Evolutionary conservation across 2,329 filamentous ascomycete species (phyloP).

Genomic region (Emergomyces orientalis): DNA sequence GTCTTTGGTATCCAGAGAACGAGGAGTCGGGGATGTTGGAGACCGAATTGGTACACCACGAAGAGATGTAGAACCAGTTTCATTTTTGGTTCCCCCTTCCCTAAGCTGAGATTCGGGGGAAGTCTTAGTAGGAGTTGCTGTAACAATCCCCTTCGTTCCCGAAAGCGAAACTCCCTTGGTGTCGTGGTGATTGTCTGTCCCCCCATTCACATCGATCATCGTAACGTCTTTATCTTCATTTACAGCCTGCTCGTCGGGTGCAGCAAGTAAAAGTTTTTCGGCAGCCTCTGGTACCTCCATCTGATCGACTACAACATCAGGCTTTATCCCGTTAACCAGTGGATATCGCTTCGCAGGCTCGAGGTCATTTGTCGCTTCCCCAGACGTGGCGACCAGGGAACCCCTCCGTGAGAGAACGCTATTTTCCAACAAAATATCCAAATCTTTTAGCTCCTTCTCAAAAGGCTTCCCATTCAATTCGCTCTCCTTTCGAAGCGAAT

Average conservation of each 20-base stretch:
- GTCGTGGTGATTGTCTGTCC: constrained; percentile 3
- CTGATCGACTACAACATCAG: constrained; percentile 12
- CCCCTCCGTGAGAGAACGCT: constrained; percentile 49
- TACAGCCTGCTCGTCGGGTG: neutral
- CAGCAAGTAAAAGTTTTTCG: neutral
- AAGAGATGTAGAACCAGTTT: constrained; percentile 29
- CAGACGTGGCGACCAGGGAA: constrained; percentile 3
- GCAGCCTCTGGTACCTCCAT: neutral
- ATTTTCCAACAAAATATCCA: constrained; percentile 63
- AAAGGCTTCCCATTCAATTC: constrained; percentile 63
- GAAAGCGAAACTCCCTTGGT: neutral
- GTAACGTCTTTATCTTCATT: constrained; percentile 12
- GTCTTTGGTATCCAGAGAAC: constrained; percentile 25
- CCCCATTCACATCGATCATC: constrained; percentile 15
- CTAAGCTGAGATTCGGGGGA: constrained; percentile 13
- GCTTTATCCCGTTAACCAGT: constrained; percentile 23
- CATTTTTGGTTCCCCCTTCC: constrained; percentile 20
- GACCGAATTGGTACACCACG: constrained; percentile 35
- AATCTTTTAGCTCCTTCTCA: constrained; percentile 60
- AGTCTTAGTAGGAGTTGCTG: neutral
- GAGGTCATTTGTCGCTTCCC: neutral
- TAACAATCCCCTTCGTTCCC: neutral
- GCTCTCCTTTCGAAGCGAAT: constrained; percentile 69
- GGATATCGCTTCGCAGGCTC: constrained; percentile 6
- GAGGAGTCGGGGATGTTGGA: constrained; percentile 34